Base-by-base conservation (phyloP, 1,284 basidiomycete species). In the Fereydounia khargensis region DNA sequence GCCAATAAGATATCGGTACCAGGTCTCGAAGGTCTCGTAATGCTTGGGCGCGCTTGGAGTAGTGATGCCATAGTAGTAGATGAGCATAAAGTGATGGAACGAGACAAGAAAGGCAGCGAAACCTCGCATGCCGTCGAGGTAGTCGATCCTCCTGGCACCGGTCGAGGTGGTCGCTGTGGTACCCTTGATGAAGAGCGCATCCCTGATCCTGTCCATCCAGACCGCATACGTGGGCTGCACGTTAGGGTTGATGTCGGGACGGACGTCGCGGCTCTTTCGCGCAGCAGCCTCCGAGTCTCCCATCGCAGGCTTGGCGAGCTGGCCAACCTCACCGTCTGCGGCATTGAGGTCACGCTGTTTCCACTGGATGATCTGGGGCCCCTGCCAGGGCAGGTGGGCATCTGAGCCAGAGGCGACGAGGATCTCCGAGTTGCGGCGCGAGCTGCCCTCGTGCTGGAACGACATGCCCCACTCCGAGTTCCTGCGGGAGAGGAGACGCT, bases 61-160 rank as follows among this genome's bases (percentile, higher is more conserved):
- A 17, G 68, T 61, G 39, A 61, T 49, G 25, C 54, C 58, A 34
- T 46, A 61, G 56, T 67, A 66, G 54, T 64, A 70, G 48, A 70
- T 68, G 21, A 68, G 60, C 47, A 67, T 59, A 19, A 66, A 70
- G 41, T 70, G 68, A 38, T 64, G 63, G 45, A 69, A 61, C 34
- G 68, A 68, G 27, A 70, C 68, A 35, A 66, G 20, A 51, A 70
- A 62, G 25, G 66, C 66, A 3, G 68, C 68, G 24, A 70, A 69
- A 4, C 68, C 68, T 39, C 66, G 49, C 38, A 69, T 41, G 39
- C 68, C 66, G 25, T 69, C 68, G 17, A 69, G 50, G 32, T 69
- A 69, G 47, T 70, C 68, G 41, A 70, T 64, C 28, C 65, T 51
- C 4, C 58, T 53, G 16, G 55, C 61, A 30, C 65, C 65, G 3